Conservation (phyloP, 306 rosid genomes). For the Vachellia pachyceras region DNA sequence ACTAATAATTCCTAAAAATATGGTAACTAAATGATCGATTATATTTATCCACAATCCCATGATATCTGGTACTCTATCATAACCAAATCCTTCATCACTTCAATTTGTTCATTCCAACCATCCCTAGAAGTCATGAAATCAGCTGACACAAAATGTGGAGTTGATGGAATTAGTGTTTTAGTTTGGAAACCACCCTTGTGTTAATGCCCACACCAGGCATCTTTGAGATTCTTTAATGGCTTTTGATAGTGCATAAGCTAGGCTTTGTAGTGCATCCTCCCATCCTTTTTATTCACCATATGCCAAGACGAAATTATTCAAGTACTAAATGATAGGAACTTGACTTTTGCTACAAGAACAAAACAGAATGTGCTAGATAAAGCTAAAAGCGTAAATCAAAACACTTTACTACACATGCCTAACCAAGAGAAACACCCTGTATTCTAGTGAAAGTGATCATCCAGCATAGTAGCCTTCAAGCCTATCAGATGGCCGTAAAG, state of each 20-base stretch:
- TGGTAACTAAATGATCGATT: no score
- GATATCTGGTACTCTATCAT: no score
- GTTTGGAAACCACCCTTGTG: neutral
- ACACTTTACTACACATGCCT: neutral
- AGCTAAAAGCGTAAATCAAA: slow-evolving; percentile 15
- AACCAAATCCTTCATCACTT: neutral
- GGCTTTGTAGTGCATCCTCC: neutral
- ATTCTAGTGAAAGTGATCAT: slow-evolving; percentile 3
- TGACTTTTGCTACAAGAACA: neutral
- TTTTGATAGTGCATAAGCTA: neutral
- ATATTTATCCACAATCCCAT: no score
- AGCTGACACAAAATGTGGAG: neutral
- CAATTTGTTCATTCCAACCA: neutral
- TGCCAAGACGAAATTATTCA: neutral
- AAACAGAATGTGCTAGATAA: neutral
- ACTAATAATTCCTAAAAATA: no score
- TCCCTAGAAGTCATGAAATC: neutral
- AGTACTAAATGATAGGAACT: neutral
- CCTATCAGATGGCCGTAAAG: neutral
- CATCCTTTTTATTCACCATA: neutral
- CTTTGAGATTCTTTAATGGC: neutral
- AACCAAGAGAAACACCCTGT: neutral
- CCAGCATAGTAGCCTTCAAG: slow-evolving; percentile 13
- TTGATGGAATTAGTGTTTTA: neutral
- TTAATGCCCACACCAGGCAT: no score